phyloP scores from a whole-genome alignment of 495 filamentous ascomycete genomes.

The Aspergillus carlsbadensis region DNA sequence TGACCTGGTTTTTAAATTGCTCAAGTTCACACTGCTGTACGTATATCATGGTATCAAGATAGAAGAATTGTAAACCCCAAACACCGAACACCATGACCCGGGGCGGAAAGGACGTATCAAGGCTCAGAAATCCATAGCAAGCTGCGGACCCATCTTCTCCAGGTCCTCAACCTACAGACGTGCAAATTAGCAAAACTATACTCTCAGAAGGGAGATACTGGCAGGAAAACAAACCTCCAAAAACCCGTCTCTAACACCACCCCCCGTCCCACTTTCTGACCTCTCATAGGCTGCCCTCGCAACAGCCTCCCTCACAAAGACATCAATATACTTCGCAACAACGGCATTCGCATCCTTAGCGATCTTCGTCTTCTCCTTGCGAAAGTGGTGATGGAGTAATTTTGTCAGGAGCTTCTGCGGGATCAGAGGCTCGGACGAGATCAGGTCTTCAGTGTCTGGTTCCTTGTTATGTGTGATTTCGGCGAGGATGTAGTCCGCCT shows the following conservation, averaged over 20 bases:
- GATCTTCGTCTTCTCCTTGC: constrained; percentile 66
- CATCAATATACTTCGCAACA: constrained; percentile 83
- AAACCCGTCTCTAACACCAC: constrained; percentile 54
- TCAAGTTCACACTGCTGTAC: neutral
- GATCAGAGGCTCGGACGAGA: constrained; percentile 53
- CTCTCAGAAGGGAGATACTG: neutral
- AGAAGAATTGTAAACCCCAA: neutral
- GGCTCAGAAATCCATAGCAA: constrained; percentile 80
- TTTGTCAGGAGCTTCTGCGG: constrained; percentile 71
- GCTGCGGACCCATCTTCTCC: constrained; percentile 85
- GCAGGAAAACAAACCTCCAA: constrained; percentile 62
- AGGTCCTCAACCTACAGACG: constrained; percentile 59
- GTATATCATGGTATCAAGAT: constrained; percentile 13
- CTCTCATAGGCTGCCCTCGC: constrained; percentile 75
- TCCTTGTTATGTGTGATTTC: constrained; percentile 38
- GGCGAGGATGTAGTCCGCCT: constrained; percentile 47
- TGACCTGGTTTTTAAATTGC: neutral
- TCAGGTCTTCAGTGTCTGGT: constrained; percentile 25
- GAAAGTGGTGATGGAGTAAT: constrained; percentile 77
- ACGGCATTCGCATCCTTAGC: constrained; percentile 75
- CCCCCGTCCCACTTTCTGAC: constrained; percentile 36
- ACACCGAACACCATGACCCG: neutral
- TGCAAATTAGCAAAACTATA: constrained; percentile 9
- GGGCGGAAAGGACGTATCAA: neutral
- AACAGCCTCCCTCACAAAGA: constrained; percentile 90